Evolutionary conservation across 1,284 basidiomycete species (phyloP), one percentile per base, ranked within the genome.

Genomic region (Irpex sp.): DNA sequence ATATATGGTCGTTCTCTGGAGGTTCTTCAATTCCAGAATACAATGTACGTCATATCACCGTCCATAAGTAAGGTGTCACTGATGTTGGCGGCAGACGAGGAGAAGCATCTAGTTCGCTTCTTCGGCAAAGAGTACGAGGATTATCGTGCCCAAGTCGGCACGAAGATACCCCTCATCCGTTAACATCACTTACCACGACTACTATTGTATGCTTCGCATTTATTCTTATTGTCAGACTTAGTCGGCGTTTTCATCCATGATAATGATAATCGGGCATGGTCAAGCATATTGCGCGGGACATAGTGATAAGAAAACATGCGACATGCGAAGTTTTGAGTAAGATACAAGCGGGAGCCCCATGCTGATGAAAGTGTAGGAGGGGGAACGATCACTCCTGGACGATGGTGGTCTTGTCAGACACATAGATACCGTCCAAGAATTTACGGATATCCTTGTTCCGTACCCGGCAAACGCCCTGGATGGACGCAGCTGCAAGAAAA

Each of bases 391-490:
- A 78, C 67, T 82, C 85, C 65, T 74, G 72, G 39, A 74, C 65
- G 68, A 92, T 83, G 37, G 87, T 87, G 66, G 85, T 85, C 83
- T 89, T 92, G 73, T 90, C 90, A 49, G 94, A 95, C 68, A 95
- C 94, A 77, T 98, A 98, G 82, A 98, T 89, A 81, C 91, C 91
- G 70, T 93, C 91, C 76, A 93, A 80, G 81, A 93, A 93, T 84
- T 97, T 95, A 77, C 94, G 93, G 80, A 96, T 96, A 84, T 98
- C 95, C 85, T 98, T 98, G 89, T 97, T 95, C 79, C 94, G 92
- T 73, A 98, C 95, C 68, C 91, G 87, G 82, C 94, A 96, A 67
- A 91, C 83, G 71, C 95, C 95, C 77, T 97, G 96, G 77, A 98
- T 97, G 54, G 93, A 93, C 58, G 95, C 96, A 65, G 96, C 95